Conservation (phyloP, 192 early-diverging fungal genomes). For the Coemansia sp. region DNA sequence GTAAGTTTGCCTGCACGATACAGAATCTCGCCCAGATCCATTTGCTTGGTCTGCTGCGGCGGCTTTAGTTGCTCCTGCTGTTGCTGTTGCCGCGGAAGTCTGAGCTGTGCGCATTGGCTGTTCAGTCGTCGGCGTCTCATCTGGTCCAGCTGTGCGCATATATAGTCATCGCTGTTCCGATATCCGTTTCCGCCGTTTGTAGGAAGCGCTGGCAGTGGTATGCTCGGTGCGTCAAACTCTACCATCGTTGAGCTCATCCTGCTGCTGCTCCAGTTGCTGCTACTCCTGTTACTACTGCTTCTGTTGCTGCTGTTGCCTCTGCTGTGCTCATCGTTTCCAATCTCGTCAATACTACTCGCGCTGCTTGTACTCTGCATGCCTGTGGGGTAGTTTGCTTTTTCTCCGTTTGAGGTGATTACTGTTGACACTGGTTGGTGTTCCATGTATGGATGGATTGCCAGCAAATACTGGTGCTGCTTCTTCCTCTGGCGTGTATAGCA, state of each 20-base stretch:
- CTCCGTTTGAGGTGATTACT: not conserved
- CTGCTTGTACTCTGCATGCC: conserved; percentile 2
- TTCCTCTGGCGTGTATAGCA: not conserved
- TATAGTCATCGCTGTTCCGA: conserved; percentile 13
- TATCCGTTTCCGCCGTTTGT: not conserved
- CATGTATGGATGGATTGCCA: not conserved
- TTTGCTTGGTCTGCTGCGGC: not conserved
- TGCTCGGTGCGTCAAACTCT: not conserved
- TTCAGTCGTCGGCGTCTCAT: conserved; percentile 33
- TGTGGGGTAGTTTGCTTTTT: not conserved
- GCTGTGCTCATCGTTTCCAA: not conserved
- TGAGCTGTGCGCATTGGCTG: conserved; percentile 26
- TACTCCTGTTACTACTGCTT: not conserved
- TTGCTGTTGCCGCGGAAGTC: conserved; percentile 3
- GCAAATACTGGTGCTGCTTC: not conserved
- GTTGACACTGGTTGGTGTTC: not conserved
- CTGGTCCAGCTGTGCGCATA: conserved; percentile 35
- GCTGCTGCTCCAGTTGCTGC: not conserved
- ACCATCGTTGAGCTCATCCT: conserved; percentile 2
- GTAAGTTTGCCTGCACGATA: conserved; percentile 26
- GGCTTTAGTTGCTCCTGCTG: not conserved
- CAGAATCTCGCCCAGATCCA: conserved; percentile 42
- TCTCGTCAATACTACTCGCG: not conserved
- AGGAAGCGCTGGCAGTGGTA: not conserved
- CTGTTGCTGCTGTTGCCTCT: too few species aligned